Percentiles rank a stretch among this genome's conserved stretches.
phyloP scores from a whole-genome alignment of 2,329 filamentous ascomycete genomes.

The Boeremia exigua region DNA sequence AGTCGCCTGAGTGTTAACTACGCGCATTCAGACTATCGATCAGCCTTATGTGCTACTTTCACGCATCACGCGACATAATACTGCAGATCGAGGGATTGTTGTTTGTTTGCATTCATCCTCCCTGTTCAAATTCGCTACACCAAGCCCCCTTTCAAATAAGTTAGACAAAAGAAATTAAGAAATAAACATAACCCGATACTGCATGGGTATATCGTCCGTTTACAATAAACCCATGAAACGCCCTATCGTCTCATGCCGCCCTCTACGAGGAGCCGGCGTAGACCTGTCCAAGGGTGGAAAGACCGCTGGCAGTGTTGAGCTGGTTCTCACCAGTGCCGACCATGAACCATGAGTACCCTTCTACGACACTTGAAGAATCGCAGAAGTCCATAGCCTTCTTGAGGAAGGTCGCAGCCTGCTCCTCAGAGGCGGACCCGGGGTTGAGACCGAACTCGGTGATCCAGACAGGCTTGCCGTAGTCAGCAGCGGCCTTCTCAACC shows the following conservation, averaged over 20 bases:
- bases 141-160: conserved; percentile 7
- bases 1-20: background rate
- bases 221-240: conserved; percentile 14
- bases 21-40: background rate
- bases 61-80: background rate
- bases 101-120: background rate
- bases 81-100: background rate
- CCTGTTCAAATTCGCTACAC: conserved; percentile 12
- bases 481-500: conserved; percentile 45
- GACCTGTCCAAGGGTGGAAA: conserved; percentile 31
- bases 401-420: conserved; percentile 43
- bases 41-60: background rate
- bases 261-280: conserved; percentile 29
- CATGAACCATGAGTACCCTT: conserved; percentile 49
- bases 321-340: conserved; percentile 40
- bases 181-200: conserved; percentile 13
- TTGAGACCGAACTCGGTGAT: conserved; percentile 49
- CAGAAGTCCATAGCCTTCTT: conserved; percentile 43
- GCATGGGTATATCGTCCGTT: conserved; percentile 17
- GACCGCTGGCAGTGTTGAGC: conserved; percentile 33
- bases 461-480: conserved; percentile 44
- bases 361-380: conserved; percentile 37
- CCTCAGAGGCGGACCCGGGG: conserved; percentile 34
- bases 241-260: background rate
- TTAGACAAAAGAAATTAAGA: conserved; percentile 19